Evolutionary conservation across 148 eudicot species (phyloP).

Genomic region (Dysphania ambrosioides): DNA sequence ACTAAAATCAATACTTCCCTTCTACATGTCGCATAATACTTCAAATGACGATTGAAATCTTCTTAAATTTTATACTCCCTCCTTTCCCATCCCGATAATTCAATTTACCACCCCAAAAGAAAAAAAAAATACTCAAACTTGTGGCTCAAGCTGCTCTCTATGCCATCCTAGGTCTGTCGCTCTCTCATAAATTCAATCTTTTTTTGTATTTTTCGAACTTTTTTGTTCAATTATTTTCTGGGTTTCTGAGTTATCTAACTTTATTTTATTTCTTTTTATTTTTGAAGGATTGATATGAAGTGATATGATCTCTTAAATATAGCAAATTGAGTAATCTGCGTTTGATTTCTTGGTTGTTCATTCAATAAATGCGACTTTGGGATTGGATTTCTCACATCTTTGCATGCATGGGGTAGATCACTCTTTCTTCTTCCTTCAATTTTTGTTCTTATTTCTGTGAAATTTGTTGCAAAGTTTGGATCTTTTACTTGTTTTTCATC

Average conservation of each 20-base stretch:
- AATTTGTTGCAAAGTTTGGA: constrained; percentile 5
- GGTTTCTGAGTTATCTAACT: constrained; percentile 12
- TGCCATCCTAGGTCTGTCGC: constrained; percentile 19
- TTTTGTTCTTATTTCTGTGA: neutral
- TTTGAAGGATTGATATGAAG: neutral
- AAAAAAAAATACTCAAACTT: neutral
- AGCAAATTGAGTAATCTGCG: constrained; percentile 22
- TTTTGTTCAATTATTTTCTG: neutral
- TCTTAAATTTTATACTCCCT: neutral
- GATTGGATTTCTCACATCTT: constrained; percentile 40
- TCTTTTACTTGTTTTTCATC: neutral
- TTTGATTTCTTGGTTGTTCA: constrained; percentile 17
- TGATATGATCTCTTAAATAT: constrained; percentile 14
- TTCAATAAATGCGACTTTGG: constrained; percentile 15
- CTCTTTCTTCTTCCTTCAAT: constrained; percentile 10
- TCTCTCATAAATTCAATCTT: constrained; percentile 2
- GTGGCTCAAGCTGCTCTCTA: constrained; percentile 18
- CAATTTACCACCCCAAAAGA: neutral
- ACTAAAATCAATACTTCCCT: no score
- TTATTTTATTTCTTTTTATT: neutral
- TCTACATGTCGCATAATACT: no score
- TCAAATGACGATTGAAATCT: no score
- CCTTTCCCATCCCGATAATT: neutral
- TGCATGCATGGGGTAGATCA: constrained; percentile 68
- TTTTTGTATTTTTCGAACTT: neutral